A percentile compares a stretch with the other conserved stretches of the same genome.
phyloP scores from a whole-genome alignment of 345 rosid species.

The Combretum micranthum region DNA sequence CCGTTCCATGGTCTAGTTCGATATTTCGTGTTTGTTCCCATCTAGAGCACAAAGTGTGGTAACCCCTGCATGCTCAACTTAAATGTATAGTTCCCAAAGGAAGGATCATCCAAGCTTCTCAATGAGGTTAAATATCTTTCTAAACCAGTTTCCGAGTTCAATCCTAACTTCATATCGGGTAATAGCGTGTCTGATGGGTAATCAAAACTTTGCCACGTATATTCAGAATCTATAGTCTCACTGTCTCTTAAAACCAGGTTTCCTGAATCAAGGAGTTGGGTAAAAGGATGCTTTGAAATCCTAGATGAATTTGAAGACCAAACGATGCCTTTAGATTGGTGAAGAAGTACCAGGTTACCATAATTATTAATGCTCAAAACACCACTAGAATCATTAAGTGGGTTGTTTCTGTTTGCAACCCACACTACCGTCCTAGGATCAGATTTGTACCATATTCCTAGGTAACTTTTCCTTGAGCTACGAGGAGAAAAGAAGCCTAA shows the following conservation, averaged over 20 bases:
- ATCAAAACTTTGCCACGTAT: slow-evolving; percentile 35
- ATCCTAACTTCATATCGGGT: slow-evolving; percentile 25
- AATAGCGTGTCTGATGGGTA: slow-evolving; percentile 24
- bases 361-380: slow-evolving; percentile 13
- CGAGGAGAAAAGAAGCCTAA: slow-evolving; percentile 16
- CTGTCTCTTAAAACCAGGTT: slow-evolving; percentile 21
- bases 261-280: slow-evolving; percentile 28
- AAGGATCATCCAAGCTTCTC: slow-evolving; percentile 22
- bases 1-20: slow-evolving; percentile 35
- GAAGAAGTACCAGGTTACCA: slow-evolving; percentile 12
- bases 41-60: slow-evolving; percentile 7
- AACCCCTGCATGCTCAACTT: slow-evolving; percentile 5
- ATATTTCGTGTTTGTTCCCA: slow-evolving; percentile 6
- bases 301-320: slow-evolving; percentile 24
- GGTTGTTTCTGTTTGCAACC: slow-evolving; percentile 37
- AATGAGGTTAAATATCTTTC: slow-evolving; percentile 20
- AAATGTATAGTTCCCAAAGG: slow-evolving; percentile 17
- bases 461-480: slow-evolving; percentile 12
- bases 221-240: not conserved
- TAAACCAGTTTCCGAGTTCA: slow-evolving; percentile 4
- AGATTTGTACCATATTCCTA: slow-evolving; percentile 34
- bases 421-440: slow-evolving; percentile 17
- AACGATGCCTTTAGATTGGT: not conserved
- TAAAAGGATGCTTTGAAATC: slow-evolving; percentile 7
- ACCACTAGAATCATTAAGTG: slow-evolving; percentile 14